Percentiles rank a stretch among this genome's conserved stretches.
Evolutionary conservation across 208 protist species (phyloP).

Genomic region (Leishmania mexicana): DNA sequence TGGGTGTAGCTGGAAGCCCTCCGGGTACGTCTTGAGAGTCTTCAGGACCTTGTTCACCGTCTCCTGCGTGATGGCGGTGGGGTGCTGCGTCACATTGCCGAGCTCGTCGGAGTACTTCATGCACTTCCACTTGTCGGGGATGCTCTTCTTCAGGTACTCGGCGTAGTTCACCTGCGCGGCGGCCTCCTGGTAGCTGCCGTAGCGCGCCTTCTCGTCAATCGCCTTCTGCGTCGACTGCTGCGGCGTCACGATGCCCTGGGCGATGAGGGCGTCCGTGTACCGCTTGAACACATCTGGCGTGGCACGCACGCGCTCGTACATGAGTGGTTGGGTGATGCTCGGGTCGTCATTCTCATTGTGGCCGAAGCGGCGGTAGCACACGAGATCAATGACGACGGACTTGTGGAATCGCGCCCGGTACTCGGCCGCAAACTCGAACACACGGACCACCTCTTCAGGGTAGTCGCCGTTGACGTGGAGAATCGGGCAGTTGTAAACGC

Average conservation of each 20-base stretch:
- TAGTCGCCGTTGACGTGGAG: slow-evolving; percentile 99
- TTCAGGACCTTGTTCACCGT: slow-evolving; percentile 56
- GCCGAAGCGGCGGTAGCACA: slow-evolving; percentile 96
- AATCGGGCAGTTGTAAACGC: slow-evolving; percentile 94
- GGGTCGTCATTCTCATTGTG: slow-evolving; percentile 99
- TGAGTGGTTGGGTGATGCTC: slow-evolving; percentile 97
- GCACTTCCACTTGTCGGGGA: slow-evolving; percentile 63
- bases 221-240: slow-evolving; percentile 73
- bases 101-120: slow-evolving; percentile 86
- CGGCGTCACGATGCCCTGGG: slow-evolving; percentile 74
- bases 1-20: slow-evolving; percentile 81
- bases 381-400: slow-evolving; percentile 97
- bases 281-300: slow-evolving; percentile 83
- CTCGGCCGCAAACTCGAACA: slow-evolving; percentile 93
- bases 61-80: slow-evolving; percentile 72
- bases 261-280: slow-evolving; percentile 86
- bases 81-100: slow-evolving; percentile 53
- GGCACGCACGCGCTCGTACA: slow-evolving; percentile 94
- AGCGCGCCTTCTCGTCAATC: slow-evolving; percentile 72
- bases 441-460: slow-evolving; percentile 93
- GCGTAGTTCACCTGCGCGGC: slow-evolving; percentile 80
- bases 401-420: slow-evolving; percentile 93
- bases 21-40: slow-evolving; percentile 72
- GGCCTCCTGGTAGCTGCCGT: slow-evolving; percentile 75
- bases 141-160: slow-evolving; percentile 77